Base-by-base conservation (phyloP, 371 early-diverging fungal species). In the Cladochytrium tenue region DNA sequence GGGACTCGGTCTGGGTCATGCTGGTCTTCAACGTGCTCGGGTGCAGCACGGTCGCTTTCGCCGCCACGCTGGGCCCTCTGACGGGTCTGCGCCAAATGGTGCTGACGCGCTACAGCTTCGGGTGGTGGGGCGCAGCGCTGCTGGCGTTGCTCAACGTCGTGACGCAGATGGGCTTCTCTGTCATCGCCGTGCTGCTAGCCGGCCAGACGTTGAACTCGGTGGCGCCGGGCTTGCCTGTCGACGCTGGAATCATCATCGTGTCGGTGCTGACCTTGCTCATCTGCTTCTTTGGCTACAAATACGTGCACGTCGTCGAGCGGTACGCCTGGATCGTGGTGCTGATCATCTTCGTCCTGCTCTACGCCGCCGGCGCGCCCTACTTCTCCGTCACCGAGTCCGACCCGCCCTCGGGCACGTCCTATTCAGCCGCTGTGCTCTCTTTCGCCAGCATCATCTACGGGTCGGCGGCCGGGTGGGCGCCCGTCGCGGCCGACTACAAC, bases 401-500 rank as follows among this genome's bases (percentile, higher is more conserved):
- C 15, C 56, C 56, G 25, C 28, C 10, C 15, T 51, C 50, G 64
- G 64, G 25, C 30, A 33, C 17, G 56, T 52, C 23, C 51, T 52
- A 20, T 13, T 27, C n/a, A n/a, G 69, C 51, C 17, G 35, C 62
- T 20, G 53, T 71, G 4, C 67, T 75, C 26, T 55, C 69, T 1
- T 68, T 65, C 26, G 70, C 67, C 13, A 69, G 75, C 31, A 31
- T 68, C 23, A 57, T 74, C 20, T 66, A 70, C 32, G 75, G 71
- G 3, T 76, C 66, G n/a, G 73, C 67, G 27, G 55, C 69, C 23
- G 71, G 73, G 13, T 77, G 78, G 78, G 63, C 64, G 26, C 59
- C 73, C 3, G 62, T 56, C 36, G 75, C 75, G 10, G 60, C 78
- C 23, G 78, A 77, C 64, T 75, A 75, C 59, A 70, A 73, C 62